phyloP scores from a whole-genome alignment of 257 asterid genomes.

The Ilex aquifolium region DNA sequence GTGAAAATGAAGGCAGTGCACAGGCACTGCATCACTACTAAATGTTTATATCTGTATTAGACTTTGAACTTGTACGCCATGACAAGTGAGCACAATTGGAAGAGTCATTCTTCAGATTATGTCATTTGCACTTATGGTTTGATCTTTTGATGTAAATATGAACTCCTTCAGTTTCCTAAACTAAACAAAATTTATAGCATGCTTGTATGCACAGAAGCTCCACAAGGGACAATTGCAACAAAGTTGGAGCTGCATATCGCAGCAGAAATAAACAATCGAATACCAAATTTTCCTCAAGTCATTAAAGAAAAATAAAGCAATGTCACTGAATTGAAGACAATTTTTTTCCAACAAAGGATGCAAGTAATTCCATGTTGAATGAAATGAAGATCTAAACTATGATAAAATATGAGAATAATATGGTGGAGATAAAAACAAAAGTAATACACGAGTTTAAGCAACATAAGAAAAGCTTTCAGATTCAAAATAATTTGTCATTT shows the following conservation, averaged over 20 bases:
- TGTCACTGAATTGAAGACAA: slow-evolving; percentile 5
- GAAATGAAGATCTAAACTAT: slow-evolving; percentile 6
- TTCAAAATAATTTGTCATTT: slow-evolving; percentile 16
- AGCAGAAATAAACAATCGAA: background rate
- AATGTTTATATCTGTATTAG: slow-evolving; percentile 32
- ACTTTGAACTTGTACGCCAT: slow-evolving; percentile 33
- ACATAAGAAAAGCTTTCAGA: background rate
- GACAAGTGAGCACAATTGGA: slow-evolving; percentile 25
- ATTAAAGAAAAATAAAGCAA: slow-evolving; percentile 12
- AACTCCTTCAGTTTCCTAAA: slow-evolving; percentile 5
- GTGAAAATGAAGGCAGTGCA: slow-evolving; percentile 82
- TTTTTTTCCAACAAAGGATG: slow-evolving; percentile 4
- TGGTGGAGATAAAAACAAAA: slow-evolving; percentile 7
- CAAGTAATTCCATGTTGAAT: slow-evolving; percentile 21
- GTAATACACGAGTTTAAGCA: slow-evolving; percentile 9
- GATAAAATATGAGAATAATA: background rate
- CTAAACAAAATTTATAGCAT: background rate
- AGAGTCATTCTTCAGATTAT: slow-evolving; percentile 19
- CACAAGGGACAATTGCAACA: background rate
- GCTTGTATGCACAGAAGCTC: background rate
- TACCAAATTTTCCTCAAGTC: slow-evolving; percentile 16
- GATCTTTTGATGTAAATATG: background rate
- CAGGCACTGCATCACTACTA: slow-evolving; percentile 80
- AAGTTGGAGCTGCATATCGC: background rate
- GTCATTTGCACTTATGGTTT: slow-evolving; percentile 12